Percentiles rank a stretch among this genome's conserved stretches.
These are phyloP conservation scores for Lipomyces chichibuensis DNA, from an alignment of 805 yeast genomes.

Conservation along the genomic window DNA sequence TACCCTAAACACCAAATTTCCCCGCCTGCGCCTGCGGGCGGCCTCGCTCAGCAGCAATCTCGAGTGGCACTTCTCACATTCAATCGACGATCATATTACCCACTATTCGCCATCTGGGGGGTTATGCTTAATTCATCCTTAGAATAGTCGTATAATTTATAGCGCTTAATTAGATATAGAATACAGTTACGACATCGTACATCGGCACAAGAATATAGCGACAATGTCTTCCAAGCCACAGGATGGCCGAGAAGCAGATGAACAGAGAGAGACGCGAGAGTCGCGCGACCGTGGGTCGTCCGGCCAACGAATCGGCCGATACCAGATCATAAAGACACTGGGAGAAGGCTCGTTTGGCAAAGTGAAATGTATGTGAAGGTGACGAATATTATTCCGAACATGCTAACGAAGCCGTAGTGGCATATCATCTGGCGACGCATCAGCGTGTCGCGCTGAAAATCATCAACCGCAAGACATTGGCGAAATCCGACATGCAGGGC, in stretches of 20 bases:
- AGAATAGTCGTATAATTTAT: neutral
- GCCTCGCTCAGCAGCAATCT: neutral
- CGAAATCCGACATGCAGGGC: conserved; percentile 96
- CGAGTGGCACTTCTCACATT: neutral
- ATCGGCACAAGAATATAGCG: neutral
- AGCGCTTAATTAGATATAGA: neutral
- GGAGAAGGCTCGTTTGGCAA: conserved; percentile 98
- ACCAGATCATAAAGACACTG: conserved; percentile 86
- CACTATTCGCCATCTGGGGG: too few relatives aligned
- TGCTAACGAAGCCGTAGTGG: conserved; percentile 33
- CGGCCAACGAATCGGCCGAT: conserved; percentile 71
- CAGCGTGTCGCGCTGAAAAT: conserved; percentile 91
- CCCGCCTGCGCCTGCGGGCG: neutral
- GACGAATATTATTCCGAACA: too few relatives aligned
- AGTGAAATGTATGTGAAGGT: conserved; percentile 74
- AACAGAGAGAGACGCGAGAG: neutral
- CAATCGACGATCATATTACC: neutral
- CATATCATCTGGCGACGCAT: conserved; percentile 78
- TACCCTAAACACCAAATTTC: neutral
- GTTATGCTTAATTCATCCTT: neutral
- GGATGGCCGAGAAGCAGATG: neutral
- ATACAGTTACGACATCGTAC: neutral
- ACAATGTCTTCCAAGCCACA: neutral
- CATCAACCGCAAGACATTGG: conserved; percentile 87
- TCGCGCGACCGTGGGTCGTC: conserved; percentile 1